These are phyloP conservation scores for Gastroboletus turbinatus DNA, from an alignment of 1,284 basidiomycete genomes.

Conservation along the genomic window DNA sequence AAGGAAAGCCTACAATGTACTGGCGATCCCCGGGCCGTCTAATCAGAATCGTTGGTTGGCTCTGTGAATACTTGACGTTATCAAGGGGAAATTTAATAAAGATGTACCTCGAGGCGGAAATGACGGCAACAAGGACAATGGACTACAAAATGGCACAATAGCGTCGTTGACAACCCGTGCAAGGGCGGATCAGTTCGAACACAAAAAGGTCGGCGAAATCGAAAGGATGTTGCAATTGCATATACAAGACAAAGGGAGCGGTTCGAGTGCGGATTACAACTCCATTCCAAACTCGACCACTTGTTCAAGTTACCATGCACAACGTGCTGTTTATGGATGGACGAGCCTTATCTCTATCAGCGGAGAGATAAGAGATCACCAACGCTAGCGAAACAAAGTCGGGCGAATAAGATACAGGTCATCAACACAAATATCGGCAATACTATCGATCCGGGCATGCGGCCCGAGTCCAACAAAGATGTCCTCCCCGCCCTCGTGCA, in stretches of 20 bases:
- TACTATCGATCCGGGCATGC: not conserved
- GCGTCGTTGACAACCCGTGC: not conserved
- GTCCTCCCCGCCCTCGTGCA: not conserved
- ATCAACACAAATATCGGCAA: not conserved
- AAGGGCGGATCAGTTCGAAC: not conserved
- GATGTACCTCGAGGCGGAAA: slow-evolving; percentile 2
- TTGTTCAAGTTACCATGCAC: not conserved
- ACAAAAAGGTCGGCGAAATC: not conserved
- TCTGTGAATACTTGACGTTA: not conserved
- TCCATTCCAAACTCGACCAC: not conserved
- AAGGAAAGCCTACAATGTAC: not conserved
- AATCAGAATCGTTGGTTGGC: not conserved
- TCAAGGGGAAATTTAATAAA: not conserved
- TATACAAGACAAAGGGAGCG: not conserved
- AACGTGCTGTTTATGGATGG: not conserved
- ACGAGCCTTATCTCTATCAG: not conserved
- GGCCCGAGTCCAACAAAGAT: not conserved
- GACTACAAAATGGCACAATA: not conserved
- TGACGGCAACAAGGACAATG: slow-evolving; percentile 3
- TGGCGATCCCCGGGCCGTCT: not conserved
- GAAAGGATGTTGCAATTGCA: too few species aligned
- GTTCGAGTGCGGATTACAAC: not conserved
- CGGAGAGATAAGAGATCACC: too few species aligned
- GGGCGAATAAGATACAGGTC: not conserved
- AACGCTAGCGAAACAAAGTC: not conserved